Percentiles rank a stretch among this genome's conserved stretches.
Evolutionary conservation across 495 filamentous ascomycete genomes (phyloP).

Genomic region (Lasiosphaeria hispida): DNA sequence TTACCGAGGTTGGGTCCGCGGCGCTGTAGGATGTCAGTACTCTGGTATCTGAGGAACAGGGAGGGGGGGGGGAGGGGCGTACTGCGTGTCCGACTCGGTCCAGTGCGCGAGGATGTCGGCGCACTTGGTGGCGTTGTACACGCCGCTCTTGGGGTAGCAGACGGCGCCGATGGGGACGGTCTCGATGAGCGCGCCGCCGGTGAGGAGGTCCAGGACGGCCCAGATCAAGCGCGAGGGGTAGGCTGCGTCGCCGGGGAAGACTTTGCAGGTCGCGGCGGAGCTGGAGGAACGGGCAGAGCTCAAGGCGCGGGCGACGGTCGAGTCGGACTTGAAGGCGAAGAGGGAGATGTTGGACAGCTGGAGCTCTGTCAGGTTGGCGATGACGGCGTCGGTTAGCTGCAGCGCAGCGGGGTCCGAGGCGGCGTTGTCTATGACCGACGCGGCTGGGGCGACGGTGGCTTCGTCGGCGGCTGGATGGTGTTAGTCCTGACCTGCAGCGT

Average conservation of each 20-base stretch:
- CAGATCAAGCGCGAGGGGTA: constrained; percentile 24
- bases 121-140: constrained; percentile 35
- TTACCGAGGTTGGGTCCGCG: background rate
- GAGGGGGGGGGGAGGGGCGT: background rate
- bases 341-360: constrained; percentile 14
- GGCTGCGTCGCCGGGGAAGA: background rate
- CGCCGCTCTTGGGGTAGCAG: constrained; percentile 36
- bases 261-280: background rate
- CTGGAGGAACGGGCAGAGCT: background rate
- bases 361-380: constrained; percentile 20
- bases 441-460: constrained; percentile 17
- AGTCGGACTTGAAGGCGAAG: constrained; percentile 13
- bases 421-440: background rate
- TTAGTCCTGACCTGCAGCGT: too few species aligned
- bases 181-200: constrained; percentile 25
- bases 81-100: constrained; percentile 14
- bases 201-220: constrained; percentile 25
- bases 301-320: background rate
- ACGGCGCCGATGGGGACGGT: constrained; percentile 35
- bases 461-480: constrained; percentile 13
- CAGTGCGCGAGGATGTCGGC: constrained; percentile 33
- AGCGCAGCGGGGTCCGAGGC: constrained; percentile 1
- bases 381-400: constrained; percentile 16
- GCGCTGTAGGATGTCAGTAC: too few species aligned
- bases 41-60: too few species aligned